phyloP scores from a whole-genome alignment of 768 basidiomycete genomes.

The Hirschioporus abietinus region DNA sequence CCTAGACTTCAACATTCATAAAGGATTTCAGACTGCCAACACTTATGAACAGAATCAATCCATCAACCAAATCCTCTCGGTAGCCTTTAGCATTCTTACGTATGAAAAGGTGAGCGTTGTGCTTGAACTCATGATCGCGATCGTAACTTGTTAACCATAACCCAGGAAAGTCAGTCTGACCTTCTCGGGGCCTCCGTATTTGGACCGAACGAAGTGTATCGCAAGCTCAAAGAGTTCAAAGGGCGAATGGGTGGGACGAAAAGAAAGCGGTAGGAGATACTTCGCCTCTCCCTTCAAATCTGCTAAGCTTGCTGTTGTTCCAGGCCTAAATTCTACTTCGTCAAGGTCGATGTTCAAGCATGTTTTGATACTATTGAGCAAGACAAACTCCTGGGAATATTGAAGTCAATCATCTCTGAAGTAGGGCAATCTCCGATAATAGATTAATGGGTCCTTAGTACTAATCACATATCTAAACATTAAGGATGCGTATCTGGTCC shows the following conservation, averaged over 20 bases:
- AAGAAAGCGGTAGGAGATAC: conserved; percentile 47
- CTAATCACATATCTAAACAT: not conserved
- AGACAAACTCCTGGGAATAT: conserved; percentile 70
- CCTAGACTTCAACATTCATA: not conserved
- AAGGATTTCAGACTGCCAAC: not conserved
- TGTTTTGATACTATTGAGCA: conserved; percentile 98
- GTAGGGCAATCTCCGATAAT: conserved; percentile 28
- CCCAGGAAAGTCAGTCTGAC: conserved; percentile 54
- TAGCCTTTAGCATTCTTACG: conserved; percentile 80
- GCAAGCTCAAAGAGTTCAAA: conserved; percentile 69
- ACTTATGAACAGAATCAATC: conserved; percentile 38
- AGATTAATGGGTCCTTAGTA: not conserved
- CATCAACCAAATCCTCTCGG: conserved; percentile 83
- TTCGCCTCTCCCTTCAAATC: conserved; percentile 11
- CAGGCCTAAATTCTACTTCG: conserved; percentile 90
- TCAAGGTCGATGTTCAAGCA: conserved; percentile 92
- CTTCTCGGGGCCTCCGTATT: conserved; percentile 80
- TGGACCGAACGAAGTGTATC: conserved; percentile 77
- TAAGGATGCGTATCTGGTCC: conserved; percentile 70
- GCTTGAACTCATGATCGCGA: not conserved
- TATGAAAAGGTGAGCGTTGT: conserved; percentile 70
- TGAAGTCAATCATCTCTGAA: conserved; percentile 68
- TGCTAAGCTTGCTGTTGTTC: not conserved
- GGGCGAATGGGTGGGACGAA: conserved; percentile 31
- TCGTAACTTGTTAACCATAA: conserved; percentile 2